phyloP scores from a whole-genome alignment of 2,329 filamentous ascomycete genomes.

The Neurospora sp. region DNA sequence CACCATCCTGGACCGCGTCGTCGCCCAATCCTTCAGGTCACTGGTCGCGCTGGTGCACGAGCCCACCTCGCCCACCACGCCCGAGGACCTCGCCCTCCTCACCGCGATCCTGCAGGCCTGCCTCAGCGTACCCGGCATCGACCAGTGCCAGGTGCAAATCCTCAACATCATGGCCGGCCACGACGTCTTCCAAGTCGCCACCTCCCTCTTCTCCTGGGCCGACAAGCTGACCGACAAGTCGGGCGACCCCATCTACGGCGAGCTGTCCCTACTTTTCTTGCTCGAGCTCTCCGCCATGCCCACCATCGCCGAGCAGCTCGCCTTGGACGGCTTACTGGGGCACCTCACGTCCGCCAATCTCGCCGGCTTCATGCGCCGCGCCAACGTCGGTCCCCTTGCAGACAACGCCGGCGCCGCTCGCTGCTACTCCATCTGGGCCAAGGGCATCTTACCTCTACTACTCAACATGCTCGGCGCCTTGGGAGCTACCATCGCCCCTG shows the following conservation, averaged over 20 bases:
- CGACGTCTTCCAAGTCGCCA: slow-evolving; percentile 69
- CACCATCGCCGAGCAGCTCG: slow-evolving; percentile 77
- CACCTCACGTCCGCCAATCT: slow-evolving; percentile 73
- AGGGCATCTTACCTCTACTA: slow-evolving; percentile 77
- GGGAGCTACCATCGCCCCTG: slow-evolving; percentile 69
- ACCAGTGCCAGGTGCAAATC: slow-evolving; percentile 61
- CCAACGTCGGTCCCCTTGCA: slow-evolving; percentile 68
- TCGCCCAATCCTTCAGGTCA: slow-evolving; percentile 73
- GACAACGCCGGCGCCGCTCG: slow-evolving; percentile 57
- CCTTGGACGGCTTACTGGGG: slow-evolving; percentile 73
- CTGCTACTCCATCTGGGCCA: slow-evolving; percentile 83
- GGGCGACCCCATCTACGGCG: slow-evolving; percentile 83
- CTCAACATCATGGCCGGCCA: slow-evolving; percentile 61
- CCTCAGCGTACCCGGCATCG: slow-evolving; percentile 66
- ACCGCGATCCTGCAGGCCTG: slow-evolving; percentile 83
- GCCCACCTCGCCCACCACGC: slow-evolving; percentile 50
- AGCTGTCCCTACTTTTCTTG: slow-evolving; percentile 81
- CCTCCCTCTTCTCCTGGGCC: slow-evolving; percentile 87
- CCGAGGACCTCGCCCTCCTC: slow-evolving; percentile 76
- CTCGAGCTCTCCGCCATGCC: slow-evolving; percentile 78
- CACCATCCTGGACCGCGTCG: slow-evolving; percentile 69
- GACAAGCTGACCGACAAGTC: slow-evolving; percentile 63
- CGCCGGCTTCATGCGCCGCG: slow-evolving; percentile 64
- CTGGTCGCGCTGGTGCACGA: slow-evolving; percentile 78
- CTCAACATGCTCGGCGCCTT: slow-evolving; percentile 81